Evolutionary conservation across 495 filamentous ascomycete species (phyloP).

Genomic region (Hapsidospora chrysogenum): DNA sequence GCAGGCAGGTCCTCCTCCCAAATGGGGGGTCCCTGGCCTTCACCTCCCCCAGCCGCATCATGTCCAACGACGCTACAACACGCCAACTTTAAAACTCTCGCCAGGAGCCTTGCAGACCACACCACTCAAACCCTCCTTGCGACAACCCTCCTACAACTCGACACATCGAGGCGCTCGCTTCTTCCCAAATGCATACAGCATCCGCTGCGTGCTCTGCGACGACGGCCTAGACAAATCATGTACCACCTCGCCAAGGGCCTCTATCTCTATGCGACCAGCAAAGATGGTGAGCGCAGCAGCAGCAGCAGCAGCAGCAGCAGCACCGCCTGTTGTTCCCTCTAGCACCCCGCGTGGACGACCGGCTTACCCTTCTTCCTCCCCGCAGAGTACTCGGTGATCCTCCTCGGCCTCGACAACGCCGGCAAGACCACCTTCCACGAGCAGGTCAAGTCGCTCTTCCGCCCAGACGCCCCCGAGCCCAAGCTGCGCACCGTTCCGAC

Average conservation of each 20-base stretch:
- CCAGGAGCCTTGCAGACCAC: too few relatives aligned
- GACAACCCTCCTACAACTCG: not conserved
- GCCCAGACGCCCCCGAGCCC: slow-evolving; percentile 41
- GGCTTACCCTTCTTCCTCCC: slow-evolving; percentile 2
- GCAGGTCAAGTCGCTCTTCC: slow-evolving; percentile 79
- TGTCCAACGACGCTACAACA: too few relatives aligned
- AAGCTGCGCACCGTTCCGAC: slow-evolving; percentile 75
- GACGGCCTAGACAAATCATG: too few relatives aligned
- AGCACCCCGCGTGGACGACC: not conserved
- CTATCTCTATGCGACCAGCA: slow-evolving; percentile 85
- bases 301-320: not conserved
- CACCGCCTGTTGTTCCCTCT: not conserved
- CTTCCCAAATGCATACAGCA: too few relatives aligned
- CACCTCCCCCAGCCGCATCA: too few relatives aligned
- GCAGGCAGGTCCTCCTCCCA: too few relatives aligned
- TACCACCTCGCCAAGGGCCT: slow-evolving; percentile 93
- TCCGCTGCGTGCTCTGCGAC: too few relatives aligned
- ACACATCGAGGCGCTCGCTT: not conserved
- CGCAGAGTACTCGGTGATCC: slow-evolving; percentile 88
- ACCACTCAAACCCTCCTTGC: not conserved
- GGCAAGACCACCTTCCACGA: slow-evolving; percentile 98
- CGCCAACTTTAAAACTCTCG: too few relatives aligned
- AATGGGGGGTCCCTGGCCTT: too few relatives aligned
- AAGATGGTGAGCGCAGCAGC: slow-evolving; percentile 51
- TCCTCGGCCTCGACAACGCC: slow-evolving; percentile 93